Evolutionary conservation across 306 rosid species (phyloP).

Genomic region (Pachyrhizus erosus): DNA sequence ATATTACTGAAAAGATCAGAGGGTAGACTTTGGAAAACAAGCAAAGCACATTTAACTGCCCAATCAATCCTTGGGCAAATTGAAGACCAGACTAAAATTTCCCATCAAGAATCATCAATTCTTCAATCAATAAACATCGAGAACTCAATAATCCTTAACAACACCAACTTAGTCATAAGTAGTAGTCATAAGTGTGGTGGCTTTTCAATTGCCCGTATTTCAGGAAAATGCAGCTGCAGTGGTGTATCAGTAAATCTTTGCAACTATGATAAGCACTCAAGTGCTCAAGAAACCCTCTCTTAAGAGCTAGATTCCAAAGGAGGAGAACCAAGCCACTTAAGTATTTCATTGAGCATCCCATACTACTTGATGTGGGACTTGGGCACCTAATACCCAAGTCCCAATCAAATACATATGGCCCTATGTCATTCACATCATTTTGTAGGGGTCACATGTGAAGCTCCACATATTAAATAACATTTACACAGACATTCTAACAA

Average conservation of each 20-base stretch:
- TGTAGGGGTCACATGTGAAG: not conserved
- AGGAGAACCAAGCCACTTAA: too few relatives aligned
- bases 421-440: not conserved
- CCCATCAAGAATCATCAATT: not conserved
- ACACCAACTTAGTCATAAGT: not conserved
- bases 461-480: not conserved
- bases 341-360: too few relatives aligned
- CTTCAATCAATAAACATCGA: not conserved
- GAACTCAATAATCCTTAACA: not conserved
- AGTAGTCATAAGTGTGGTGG: not conserved
- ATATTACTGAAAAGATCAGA: not conserved
- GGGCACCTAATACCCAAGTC: too few relatives aligned
- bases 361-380: too few relatives aligned
- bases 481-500: not conserved
- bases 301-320: too few relatives aligned
- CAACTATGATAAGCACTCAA: too few relatives aligned
- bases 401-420: not conserved
- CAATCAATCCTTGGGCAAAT: not conserved
- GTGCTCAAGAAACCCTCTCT: too few relatives aligned
- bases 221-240: not conserved
- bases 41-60: not conserved
- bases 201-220: not conserved
- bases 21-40: not conserved
- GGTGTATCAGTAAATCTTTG: too few relatives aligned
- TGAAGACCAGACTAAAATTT: not conserved